Percentiles rank a stretch among this genome's conserved stretches.
phyloP scores from a whole-genome alignment of 2,329 filamentous ascomycete species.

The Colletotrichum sp. region DNA sequence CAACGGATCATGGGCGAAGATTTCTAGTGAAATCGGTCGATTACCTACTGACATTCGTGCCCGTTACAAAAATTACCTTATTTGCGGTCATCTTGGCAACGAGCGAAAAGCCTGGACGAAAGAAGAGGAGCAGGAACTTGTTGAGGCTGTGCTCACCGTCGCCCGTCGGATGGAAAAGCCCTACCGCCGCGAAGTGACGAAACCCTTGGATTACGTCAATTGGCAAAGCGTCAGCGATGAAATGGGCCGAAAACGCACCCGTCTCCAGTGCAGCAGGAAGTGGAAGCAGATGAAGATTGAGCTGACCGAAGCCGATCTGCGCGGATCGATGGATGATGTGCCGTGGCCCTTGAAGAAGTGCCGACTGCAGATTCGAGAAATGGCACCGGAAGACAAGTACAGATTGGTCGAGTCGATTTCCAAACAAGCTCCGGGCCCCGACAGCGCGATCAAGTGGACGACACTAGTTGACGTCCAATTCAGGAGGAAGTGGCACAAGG shows the following conservation, averaged over 20 bases:
- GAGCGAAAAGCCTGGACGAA: constrained; percentile 61
- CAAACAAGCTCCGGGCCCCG: constrained; percentile 41
- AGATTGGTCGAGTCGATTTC: constrained; percentile 48
- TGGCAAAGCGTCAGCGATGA: constrained; percentile 69
- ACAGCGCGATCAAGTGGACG: constrained; percentile 54
- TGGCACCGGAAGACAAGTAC: constrained; percentile 50
- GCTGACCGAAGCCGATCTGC: constrained; percentile 5
- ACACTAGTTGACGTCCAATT: constrained; percentile 46
- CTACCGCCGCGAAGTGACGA: neutral
- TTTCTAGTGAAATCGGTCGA: constrained; percentile 67
- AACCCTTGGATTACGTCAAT: constrained; percentile 50
- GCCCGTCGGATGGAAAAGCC: constrained; percentile 51
- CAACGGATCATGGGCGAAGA: constrained; percentile 64
- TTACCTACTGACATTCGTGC: constrained; percentile 71
- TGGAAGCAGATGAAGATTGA: constrained; percentile 57
- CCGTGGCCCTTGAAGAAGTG: constrained; percentile 50
- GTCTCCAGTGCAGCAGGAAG: constrained; percentile 72
- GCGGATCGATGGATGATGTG: constrained; percentile 24
- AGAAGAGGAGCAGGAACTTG: constrained; percentile 62
- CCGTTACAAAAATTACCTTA: constrained; percentile 71
- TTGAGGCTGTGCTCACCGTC: constrained; percentile 56
- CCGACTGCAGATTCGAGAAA: constrained; percentile 43
- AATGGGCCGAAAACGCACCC: constrained; percentile 66
- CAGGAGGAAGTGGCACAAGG: constrained; percentile 41
- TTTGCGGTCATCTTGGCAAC: constrained; percentile 58